phyloP scores from a whole-genome alignment of 176 grass and related monocot genomes.

The Phragmites australis region DNA sequence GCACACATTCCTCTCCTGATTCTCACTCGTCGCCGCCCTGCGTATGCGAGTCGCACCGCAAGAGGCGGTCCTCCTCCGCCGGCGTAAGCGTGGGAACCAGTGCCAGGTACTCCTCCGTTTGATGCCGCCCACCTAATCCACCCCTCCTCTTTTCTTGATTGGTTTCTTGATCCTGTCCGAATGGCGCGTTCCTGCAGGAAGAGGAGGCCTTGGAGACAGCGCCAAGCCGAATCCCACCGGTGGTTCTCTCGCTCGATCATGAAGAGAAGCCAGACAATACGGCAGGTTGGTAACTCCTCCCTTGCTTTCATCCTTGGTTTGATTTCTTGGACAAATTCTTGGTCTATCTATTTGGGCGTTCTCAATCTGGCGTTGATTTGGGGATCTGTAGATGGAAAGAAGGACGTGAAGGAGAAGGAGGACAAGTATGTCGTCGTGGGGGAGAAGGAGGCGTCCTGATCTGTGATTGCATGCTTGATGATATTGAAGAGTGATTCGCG shows the following conservation, averaged over 20 bases:
- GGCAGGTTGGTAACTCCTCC: conserved; percentile 18
- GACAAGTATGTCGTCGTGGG: conserved; percentile 22
- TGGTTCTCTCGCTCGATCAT: conserved; percentile 70
- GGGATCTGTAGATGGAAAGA: conserved; percentile 16
- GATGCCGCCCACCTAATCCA: not conserved
- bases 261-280: conserved; percentile 32
- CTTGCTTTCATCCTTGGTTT: not conserved
- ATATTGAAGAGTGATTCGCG: conserved; percentile 17
- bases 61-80: conserved; percentile 50
- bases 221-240: conserved; percentile 45
- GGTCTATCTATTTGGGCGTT: not conserved
- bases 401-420: conserved; percentile 35
- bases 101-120: conserved; percentile 28
- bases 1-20: no score
- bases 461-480: not conserved
- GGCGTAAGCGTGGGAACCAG: conserved; percentile 52
- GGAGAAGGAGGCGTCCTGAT: conserved; percentile 17
- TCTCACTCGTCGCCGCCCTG: conserved; percentile 76
- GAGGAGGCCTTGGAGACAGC: conserved; percentile 59
- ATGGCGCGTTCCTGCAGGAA: conserved; percentile 44
- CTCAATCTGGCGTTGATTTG: not conserved
- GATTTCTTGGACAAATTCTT: not conserved
- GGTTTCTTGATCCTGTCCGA: not conserved
- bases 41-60: conserved; percentile 77
- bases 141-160: not conserved